These are phyloP conservation scores for Vitis hybrid DNA, from an alignment of 177 flowering plant genomes.

Conservation along the genomic window DNA sequence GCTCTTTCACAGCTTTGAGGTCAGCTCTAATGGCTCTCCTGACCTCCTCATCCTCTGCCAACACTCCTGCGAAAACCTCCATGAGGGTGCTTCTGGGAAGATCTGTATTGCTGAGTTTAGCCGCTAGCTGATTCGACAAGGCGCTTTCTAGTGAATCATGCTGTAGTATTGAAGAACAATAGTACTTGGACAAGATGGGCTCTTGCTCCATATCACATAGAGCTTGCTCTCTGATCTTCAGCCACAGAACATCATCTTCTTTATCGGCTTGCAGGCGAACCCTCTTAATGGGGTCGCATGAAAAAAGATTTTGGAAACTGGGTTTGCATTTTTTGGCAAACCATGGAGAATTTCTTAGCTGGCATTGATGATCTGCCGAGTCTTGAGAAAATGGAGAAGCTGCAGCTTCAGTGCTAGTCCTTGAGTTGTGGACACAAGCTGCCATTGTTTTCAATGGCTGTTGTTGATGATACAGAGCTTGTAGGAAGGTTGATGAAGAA, in stretches of 20 bases:
- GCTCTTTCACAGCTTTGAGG: slow-evolving; percentile 64
- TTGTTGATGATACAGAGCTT: too few relatives aligned
- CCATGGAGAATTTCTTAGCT: neutral
- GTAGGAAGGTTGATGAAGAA: too few relatives aligned
- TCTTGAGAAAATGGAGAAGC: too few relatives aligned
- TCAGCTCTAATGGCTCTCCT: slow-evolving; percentile 47
- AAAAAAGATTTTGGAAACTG: slow-evolving; percentile 29
- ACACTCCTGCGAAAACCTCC: slow-evolving; percentile 49
- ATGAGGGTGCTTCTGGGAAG: slow-evolving; percentile 44
- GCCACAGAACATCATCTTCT: slow-evolving; percentile 43
- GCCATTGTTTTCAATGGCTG: too few relatives aligned
- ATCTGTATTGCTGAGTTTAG: slow-evolving; percentile 44
- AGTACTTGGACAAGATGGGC: slow-evolving; percentile 61
- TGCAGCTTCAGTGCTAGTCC: too few relatives aligned
- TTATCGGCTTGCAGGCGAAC: neutral
- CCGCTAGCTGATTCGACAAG: slow-evolving; percentile 53
- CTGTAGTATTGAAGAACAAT: slow-evolving; percentile 44
- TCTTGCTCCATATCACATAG: slow-evolving; percentile 51
- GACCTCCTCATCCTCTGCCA: slow-evolving; percentile 47
- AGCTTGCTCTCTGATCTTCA: slow-evolving; percentile 59
- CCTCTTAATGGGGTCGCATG: slow-evolving; percentile 31
- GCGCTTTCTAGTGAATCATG: slow-evolving; percentile 62
- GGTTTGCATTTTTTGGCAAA: slow-evolving; percentile 29
- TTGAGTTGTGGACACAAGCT: too few relatives aligned
- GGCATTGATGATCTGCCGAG: too few relatives aligned